Percentiles rank a stretch among this genome's conserved stretches.
phyloP scores from a whole-genome alignment of 73 alveolate species.

The Halteria grandinella region DNA sequence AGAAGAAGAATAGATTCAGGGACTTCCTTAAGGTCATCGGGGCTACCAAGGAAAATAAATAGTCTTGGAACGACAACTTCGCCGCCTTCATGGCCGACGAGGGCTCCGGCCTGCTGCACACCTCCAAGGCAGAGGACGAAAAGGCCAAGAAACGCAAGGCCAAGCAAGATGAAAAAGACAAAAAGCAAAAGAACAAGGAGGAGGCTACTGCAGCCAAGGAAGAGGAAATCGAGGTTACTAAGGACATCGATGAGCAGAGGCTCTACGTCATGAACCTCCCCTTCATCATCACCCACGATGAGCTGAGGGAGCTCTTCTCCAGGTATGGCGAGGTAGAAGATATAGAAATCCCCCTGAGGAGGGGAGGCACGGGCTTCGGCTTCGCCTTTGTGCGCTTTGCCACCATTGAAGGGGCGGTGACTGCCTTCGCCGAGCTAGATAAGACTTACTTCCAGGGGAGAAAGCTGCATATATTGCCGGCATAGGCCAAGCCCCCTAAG shows the following conservation, averaged over 20 bases:
- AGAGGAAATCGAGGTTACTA: conserved; percentile 34
- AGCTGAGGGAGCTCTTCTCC: conserved; percentile 82
- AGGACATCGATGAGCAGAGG: conserved; percentile 84
- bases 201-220: conserved; percentile 16
- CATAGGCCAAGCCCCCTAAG: conserved; percentile 85
- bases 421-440: conserved; percentile 94
- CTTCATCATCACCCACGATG: conserved; percentile 90
- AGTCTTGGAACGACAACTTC: conserved; percentile 71
- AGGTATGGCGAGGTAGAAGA: conserved; percentile 91
- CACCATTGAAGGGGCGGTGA: conserved; percentile 89
- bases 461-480: conserved; percentile 90
- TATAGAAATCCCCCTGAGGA: conserved; percentile 86
- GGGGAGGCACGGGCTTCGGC: conserved; percentile 89
- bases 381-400: conserved; percentile 89
- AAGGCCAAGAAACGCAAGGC: conserved; percentile 29
- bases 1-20: conserved; percentile 58
- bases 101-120: conserved; percentile 2
- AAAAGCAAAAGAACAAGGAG: conserved; percentile 18
- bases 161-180: conserved; percentile 37
- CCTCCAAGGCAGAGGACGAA: conserved; percentile 31
- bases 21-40: conserved; percentile 58
- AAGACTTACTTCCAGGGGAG: conserved; percentile 92
- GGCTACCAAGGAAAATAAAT: conserved; percentile 1
- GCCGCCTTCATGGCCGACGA: conserved; percentile 49
- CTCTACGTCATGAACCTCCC: conserved; percentile 94